Evolutionary conservation across 1,284 basidiomycete species (phyloP), one percentile per base, ranked within the genome.

Genomic region (Cutaneotrichosporon mucoides): DNA sequence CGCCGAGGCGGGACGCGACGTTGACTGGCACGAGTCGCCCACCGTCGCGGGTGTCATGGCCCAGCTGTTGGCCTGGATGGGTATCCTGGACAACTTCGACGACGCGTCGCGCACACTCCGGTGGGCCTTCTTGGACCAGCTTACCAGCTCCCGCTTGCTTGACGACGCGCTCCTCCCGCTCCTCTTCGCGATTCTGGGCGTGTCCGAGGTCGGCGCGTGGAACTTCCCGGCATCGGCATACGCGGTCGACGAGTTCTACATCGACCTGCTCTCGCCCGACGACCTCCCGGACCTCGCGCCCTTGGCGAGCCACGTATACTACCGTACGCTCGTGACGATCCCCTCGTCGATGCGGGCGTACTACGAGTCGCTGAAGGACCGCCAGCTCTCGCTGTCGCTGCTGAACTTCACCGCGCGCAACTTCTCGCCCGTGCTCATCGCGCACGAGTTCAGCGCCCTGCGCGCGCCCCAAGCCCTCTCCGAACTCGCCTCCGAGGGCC

Each of bases 361-460:
- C 89, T 88, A 93, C 63, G 83, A 87, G 50, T 87, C 87, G 38
- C 89, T 90, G 78, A 92, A 92, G 69, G 93, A 98, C 74, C 86
- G 89, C 13, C 90, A 94, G 70, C 83, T 97, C 2, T 88, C 87
- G 15, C 82, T 84, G 40, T 82, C 87, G 3, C 83, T 99, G 60
- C 82, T 86, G 2, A 80, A 83, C 38, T 93, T 92, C 74, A 96
- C 92, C 0, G 86, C 89, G 0, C 82, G 84, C n/a, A 82, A 91
- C 79, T 93, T 95, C 80, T 95, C 94, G 1, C 92, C 94, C 0
- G 85, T 91, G 44, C 86, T 99, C 68, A 90, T 97, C 68, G 82
- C 81, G 34, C 83, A 89, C 38, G 94, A 98, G 72, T 82, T 99
- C 13, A 81, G 84, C 2, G 86, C 87, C 53, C 82, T 97, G 44